Conservation (phyloP, 352 stramenopile species). For the Phytophthora boehmeriae region DNA sequence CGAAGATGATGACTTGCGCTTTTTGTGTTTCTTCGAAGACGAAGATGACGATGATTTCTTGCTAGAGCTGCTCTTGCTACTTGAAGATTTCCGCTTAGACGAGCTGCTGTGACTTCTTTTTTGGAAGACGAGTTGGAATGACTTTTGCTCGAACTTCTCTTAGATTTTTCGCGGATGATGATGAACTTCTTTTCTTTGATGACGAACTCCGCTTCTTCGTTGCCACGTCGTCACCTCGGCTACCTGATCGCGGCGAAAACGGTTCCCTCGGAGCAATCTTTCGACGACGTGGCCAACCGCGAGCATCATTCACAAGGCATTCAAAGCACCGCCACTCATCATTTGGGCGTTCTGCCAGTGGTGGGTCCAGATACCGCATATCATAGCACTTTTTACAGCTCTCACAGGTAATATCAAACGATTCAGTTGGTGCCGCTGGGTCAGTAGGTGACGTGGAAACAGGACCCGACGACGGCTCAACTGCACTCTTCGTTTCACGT, state of each 20-base stretch:
- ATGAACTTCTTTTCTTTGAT: conserved; percentile 45
- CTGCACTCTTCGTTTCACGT: conserved; percentile 4
- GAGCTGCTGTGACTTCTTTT: conserved; percentile 54
- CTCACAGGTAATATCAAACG: conserved; percentile 82
- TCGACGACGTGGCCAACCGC: conserved; percentile 74
- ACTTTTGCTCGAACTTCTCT: conserved; percentile 45
- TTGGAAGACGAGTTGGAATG: conserved; percentile 45
- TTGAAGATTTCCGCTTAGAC: conserved; percentile 47
- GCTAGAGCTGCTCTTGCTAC: conserved; percentile 57
- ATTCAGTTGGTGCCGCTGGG: conserved; percentile 39
- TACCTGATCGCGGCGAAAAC: conserved; percentile 28
- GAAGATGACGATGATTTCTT: conserved; percentile 64
- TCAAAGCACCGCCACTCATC: conserved; percentile 90
- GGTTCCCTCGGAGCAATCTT: conserved; percentile 38
- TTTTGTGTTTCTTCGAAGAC: conserved; percentile 70
- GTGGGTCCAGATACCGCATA: conserved; percentile 84
- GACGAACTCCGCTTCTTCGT: conserved; percentile 48
- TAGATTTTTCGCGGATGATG: conserved; percentile 52
- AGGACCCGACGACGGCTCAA: conserved; percentile 9
- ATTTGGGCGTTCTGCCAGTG: conserved; percentile 68
- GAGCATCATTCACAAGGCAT: conserved; percentile 86
- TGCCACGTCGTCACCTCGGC: conserved; percentile 12
- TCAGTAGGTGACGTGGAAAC: conserved; percentile 29
- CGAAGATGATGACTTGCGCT: conserved; percentile 71
- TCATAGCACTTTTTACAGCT: conserved; percentile 84